Conservation (phyloP, 2,329 filamentous ascomycete genomes). For the Phoma sp. region DNA sequence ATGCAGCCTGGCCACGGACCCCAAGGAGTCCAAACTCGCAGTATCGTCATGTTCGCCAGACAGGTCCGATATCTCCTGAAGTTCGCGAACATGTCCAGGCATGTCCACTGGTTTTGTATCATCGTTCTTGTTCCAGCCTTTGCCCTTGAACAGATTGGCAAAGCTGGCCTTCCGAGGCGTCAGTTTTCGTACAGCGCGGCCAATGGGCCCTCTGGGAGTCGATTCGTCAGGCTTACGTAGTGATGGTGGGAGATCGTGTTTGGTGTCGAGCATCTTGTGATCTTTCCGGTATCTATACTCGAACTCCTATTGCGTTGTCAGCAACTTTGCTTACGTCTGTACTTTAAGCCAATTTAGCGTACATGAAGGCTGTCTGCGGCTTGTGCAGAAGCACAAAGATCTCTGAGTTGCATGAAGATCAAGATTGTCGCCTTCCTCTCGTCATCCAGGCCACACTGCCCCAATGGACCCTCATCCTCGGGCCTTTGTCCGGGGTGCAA, state of each 20-base stretch:
- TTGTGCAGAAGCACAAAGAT: conserved; percentile 36
- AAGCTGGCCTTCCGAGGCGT: conserved; percentile 46
- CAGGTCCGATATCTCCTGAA: background rate
- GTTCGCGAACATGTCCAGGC: conserved; percentile 3
- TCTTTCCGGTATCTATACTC: conserved; percentile 44
- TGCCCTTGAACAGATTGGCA: conserved; percentile 44
- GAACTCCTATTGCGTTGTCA: conserved; percentile 35
- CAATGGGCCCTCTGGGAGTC: conserved; percentile 33
- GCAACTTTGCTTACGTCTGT: background rate
- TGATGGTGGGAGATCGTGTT: conserved; percentile 23
- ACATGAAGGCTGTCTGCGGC: conserved; percentile 47
- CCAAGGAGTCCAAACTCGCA: background rate
- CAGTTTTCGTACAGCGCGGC: conserved; percentile 43
- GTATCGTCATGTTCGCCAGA: background rate
- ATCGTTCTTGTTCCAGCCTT: conserved; percentile 37
- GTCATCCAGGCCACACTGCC: conserved; percentile 33
- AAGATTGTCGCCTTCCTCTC: conserved; percentile 37
- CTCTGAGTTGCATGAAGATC: conserved; percentile 43
- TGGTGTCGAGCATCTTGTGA: conserved; percentile 33
- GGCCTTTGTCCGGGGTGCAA: conserved; percentile 21
- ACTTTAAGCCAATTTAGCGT: too few species aligned
- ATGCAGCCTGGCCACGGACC: background rate
- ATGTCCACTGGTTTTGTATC: conserved; percentile 13
- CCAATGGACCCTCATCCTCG: conserved; percentile 22
- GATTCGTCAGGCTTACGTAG: conserved; percentile 33